Percentiles rank a stretch among this genome's conserved stretches.
Evolutionary conservation across 371 early-diverging fungal species (phyloP).

Genomic region (Zychaea mexicana): DNA sequence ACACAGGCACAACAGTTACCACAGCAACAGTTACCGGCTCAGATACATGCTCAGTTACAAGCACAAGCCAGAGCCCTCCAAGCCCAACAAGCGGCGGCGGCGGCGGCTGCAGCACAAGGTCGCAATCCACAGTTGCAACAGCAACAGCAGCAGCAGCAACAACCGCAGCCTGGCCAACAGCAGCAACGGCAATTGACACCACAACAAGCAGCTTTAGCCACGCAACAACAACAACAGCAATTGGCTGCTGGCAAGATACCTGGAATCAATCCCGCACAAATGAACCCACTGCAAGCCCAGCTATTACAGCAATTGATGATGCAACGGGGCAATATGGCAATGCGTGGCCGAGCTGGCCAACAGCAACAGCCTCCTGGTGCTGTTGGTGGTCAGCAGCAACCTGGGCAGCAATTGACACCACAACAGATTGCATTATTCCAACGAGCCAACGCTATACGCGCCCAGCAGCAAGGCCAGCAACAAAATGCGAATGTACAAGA

Average conservation of each 20-base stretch:
- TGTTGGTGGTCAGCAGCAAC: constrained; percentile 8
- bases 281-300: constrained; percentile 34
- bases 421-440: constrained; percentile 36
- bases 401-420: constrained; percentile 13
- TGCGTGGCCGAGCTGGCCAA: constrained; percentile 34
- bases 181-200: constrained; percentile 16
- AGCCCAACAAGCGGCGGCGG: constrained; percentile 14
- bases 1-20: constrained; percentile 14
- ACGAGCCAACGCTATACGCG: constrained; percentile 17
- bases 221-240: constrained; percentile 23
- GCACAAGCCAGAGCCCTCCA: constrained; percentile 23
- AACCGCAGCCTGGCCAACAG: not conserved
- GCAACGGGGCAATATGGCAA: constrained; percentile 25
- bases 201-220: not conserved
- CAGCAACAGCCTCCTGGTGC: constrained; percentile 3
- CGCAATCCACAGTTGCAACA: constrained; percentile 19
- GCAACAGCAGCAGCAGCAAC: constrained; percentile 21
- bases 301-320: constrained; percentile 38
- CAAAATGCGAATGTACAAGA: constrained; percentile 14
- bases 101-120: constrained; percentile 8
- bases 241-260: constrained; percentile 12
- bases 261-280: constrained; percentile 23
- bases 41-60: constrained; percentile 19
- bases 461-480: constrained; percentile 16
- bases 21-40: constrained; percentile 20